Percentiles rank a stretch among this genome's conserved stretches.
Conservation (phyloP, 306 rosid species). For the Purshia tridentata region DNA sequence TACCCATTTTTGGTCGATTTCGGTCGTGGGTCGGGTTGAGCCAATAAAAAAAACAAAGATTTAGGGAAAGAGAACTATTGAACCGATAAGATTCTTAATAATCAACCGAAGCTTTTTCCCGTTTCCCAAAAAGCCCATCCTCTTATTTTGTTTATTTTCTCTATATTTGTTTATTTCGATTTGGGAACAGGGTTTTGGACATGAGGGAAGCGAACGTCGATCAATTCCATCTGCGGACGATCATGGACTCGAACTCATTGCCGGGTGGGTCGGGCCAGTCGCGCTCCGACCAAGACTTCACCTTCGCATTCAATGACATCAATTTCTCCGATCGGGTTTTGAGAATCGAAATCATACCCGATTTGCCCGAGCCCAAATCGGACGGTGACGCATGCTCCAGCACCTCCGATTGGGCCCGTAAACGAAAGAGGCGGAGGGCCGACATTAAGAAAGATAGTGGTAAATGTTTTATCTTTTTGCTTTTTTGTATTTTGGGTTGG, state of each 20-base stretch:
- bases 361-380: constrained; percentile 17
- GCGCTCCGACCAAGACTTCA: constrained; percentile 28
- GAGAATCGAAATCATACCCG: constrained; percentile 40
- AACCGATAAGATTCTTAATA: no score
- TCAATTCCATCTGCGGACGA: constrained; percentile 16
- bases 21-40: no score
- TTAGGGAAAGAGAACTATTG: no score
- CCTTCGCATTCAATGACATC: constrained; percentile 45
- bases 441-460: constrained; percentile 27
- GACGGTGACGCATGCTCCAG: constrained; percentile 19
- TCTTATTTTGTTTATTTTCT: not conserved
- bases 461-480: not conserved
- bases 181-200: constrained; percentile 2
- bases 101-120: no score
- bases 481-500: not conserved
- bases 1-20: no score
- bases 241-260: constrained; percentile 22
- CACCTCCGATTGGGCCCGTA: constrained; percentile 32
- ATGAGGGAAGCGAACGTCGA: constrained; percentile 15
- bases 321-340: constrained; percentile 52
- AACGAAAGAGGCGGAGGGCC: constrained; percentile 45
- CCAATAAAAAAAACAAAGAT: no score
- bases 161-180: not conserved
- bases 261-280: constrained; percentile 3
- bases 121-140: not conserved